Evolutionary conservation across 2,329 filamentous ascomycete genomes (phyloP).

Genomic region (Aphanocladium album): DNA sequence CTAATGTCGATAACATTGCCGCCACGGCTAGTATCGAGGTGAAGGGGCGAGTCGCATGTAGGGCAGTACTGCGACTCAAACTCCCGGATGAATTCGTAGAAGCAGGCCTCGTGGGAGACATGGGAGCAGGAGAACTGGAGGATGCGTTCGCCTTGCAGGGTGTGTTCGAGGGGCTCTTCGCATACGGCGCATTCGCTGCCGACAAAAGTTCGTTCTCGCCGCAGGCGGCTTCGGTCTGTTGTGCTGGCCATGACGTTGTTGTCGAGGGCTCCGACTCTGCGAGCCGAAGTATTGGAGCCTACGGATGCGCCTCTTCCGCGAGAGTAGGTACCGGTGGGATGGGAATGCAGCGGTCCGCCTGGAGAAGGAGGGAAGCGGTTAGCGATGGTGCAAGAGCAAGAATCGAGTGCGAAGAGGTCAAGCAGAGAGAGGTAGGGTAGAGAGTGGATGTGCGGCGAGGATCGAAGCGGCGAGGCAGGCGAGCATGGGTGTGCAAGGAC

Average conservation of each 20-base stretch:
- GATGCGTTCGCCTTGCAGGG: slow-evolving; percentile 85
- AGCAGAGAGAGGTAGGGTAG: background rate
- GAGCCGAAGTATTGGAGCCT: slow-evolving; percentile 29
- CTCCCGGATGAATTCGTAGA: slow-evolving; percentile 97
- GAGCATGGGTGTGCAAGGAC: background rate
- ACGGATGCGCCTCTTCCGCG: slow-evolving; percentile 20
- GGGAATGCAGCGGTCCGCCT: slow-evolving; percentile 9
- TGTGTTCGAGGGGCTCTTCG: slow-evolving; percentile 94
- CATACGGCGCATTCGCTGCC: slow-evolving; percentile 93
- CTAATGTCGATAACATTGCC: slow-evolving; percentile 91
- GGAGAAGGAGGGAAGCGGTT: background rate
- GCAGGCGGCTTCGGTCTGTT: slow-evolving; percentile 68
- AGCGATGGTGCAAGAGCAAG: background rate
- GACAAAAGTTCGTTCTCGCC: slow-evolving; percentile 90
- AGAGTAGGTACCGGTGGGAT: slow-evolving; percentile 24
- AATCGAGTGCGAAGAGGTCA: background rate
- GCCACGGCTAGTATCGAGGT: slow-evolving; percentile 85
- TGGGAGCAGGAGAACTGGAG: slow-evolving; percentile 96
- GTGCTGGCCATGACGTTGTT: slow-evolving; percentile 41
- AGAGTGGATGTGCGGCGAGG: background rate
- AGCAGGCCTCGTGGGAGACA: slow-evolving; percentile 95
- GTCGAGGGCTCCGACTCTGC: slow-evolving; percentile 33
- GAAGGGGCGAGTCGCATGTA: slow-evolving; percentile 84
- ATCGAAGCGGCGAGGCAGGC: background rate
- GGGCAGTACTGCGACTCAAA: slow-evolving; percentile 93